Percentiles rank a stretch among this genome's conserved stretches.
phyloP scores from a whole-genome alignment of 2,329 filamentous ascomycete species.

The Colletotrichum melonis region DNA sequence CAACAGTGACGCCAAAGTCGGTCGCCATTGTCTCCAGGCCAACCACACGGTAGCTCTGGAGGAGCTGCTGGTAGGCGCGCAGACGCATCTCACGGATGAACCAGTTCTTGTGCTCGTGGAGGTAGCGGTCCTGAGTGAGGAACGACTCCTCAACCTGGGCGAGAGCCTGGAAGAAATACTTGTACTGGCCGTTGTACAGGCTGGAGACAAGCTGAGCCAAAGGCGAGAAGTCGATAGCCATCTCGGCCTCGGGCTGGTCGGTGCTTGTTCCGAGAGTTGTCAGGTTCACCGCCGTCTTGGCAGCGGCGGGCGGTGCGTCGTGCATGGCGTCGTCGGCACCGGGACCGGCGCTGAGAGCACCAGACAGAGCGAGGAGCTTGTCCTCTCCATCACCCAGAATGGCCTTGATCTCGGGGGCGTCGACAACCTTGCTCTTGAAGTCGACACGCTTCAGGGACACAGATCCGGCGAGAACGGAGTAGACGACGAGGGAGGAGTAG shows the following conservation, averaged over 20 bases:
- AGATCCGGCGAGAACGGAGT: constrained; percentile 93
- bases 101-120: constrained; percentile 96
- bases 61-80: constrained; percentile 93
- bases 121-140: constrained; percentile 91
- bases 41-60: constrained; percentile 97
- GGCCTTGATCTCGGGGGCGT: constrained; percentile 97
- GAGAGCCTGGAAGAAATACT: constrained; percentile 90
- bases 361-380: constrained; percentile 84
- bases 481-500: constrained; percentile 94
- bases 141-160: constrained; percentile 94
- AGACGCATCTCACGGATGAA: constrained; percentile 99
- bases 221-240: constrained; percentile 87
- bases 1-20: constrained; percentile 96
- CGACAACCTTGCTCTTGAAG: constrained; percentile 99
- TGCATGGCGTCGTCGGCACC: constrained; percentile 83
- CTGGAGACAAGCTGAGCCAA: constrained; percentile 90
- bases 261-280: constrained; percentile 79
- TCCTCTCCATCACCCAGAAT: constrained; percentile 92
- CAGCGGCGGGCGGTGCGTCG: constrained; percentile 61
- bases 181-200: constrained; percentile 94
- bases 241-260: constrained; percentile 82
- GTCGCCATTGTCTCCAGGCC: constrained; percentile 97
- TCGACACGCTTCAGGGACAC: constrained; percentile 96
- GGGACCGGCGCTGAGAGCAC: constrained; percentile 83
- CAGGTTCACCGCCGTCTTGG: constrained; percentile 80